Evolutionary conservation across 768 basidiomycete genomes (phyloP), one percentile per base, ranked within the genome.

Genomic region (Termitomyces bulborhizus): DNA sequence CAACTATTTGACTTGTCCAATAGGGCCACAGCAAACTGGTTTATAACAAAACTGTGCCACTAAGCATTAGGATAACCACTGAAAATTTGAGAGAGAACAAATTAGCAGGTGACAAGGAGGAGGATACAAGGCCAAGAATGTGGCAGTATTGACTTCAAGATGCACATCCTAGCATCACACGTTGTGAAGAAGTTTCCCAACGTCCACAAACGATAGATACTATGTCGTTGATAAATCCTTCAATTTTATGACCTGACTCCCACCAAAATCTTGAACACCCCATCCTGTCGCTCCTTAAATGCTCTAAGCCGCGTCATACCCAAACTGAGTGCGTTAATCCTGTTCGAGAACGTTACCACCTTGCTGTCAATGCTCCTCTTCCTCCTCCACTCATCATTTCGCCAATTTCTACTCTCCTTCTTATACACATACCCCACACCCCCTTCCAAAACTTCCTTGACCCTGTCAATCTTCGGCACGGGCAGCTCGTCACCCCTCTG

Each of bases 251-350:
- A 36, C 29, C 75, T 73, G 60, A 80, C 71, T 4, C 82, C 80
- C 40, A 75, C 73, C 52, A 88, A 68, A 3, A 90, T 81, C 65
- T 78, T 80, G 65, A 91, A 91, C 6, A 90, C 86, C 48, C 80
- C 75, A 1, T 73, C 77, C 68, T 90, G 86, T 46, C 88, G 67
- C 60, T 89, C 86, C 59, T 75, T 80, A 65, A 94, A 94, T 47
- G 87, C 81, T 55, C 74, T 76, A 53, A 94, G 68, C 63, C 73
- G 76, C 46, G 85, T 89, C 79, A 93, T 81, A 0, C 74, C 77
- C 59, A 94, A 63, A 57, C 86, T 85, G 12, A 93, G 75, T 21
- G 76, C 79, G 67, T 91, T 93, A 49, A 93, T 80, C 54, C 87
- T 68, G 66, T 93, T 93, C 27, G 86, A 79, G 65, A 94, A 86